Percentiles rank a stretch among this genome's conserved stretches.
Evolutionary conservation across 2,329 filamentous ascomycete species (phyloP).

Genomic region (Venturia effusa): DNA sequence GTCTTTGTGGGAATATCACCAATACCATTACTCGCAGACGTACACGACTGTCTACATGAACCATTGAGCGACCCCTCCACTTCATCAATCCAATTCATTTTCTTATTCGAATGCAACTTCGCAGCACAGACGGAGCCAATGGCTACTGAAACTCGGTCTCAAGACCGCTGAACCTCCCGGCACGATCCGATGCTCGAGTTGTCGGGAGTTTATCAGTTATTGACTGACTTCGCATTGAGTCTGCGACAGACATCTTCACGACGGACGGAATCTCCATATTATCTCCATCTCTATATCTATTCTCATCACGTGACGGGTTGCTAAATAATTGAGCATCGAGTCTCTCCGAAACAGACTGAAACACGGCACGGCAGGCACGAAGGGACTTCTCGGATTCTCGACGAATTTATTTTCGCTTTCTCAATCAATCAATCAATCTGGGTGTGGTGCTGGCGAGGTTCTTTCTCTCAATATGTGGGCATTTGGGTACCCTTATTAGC

Average conservation of each 20-base stretch:
- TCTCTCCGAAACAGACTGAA: not conserved
- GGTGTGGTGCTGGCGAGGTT: not conserved
- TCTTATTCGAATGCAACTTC: not conserved
- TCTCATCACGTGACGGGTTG: not conserved
- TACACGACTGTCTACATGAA: not conserved
- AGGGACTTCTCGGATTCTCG: too few species aligned
- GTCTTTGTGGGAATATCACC: not conserved
- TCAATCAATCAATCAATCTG: not conserved
- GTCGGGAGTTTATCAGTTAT: too few species aligned
- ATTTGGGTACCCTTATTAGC: not conserved
- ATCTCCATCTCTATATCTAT: too few species aligned
- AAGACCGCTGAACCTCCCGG: too few species aligned
- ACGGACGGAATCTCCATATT: too few species aligned
- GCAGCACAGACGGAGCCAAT: not conserved
- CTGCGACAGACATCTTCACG: too few species aligned
- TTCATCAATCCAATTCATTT: not conserved
- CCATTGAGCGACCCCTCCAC: not conserved
- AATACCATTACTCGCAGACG: not conserved
- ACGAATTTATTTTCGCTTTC: not conserved
- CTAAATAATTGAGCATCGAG: too few species aligned
- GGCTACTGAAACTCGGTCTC: not conserved
- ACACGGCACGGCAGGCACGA: too few species aligned
- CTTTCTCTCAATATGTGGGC: too few species aligned
- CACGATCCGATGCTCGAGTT: too few species aligned
- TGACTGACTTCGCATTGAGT: too few species aligned